A percentile compares a stretch with the other conserved stretches of the same genome.
These are phyloP conservation scores for Rhododendron simsii DNA, from an alignment of 148 eudicot species.

Conservation along the genomic window DNA sequence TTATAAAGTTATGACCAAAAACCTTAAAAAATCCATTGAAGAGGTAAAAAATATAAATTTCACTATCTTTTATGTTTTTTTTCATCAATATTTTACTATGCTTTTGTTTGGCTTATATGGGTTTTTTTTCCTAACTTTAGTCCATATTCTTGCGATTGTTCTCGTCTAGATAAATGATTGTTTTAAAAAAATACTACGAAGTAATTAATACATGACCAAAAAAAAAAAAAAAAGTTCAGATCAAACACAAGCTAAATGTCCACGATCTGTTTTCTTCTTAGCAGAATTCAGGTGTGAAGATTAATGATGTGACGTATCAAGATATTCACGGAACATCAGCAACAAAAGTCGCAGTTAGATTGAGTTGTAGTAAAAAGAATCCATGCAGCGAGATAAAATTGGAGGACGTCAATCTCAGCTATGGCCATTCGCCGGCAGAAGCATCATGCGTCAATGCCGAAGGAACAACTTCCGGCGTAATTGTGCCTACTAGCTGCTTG, in stretches of 20 bases:
- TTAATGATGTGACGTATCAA: slow-evolving; percentile 26
- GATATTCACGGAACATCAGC: slow-evolving; percentile 37
- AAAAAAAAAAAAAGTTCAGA: not conserved
- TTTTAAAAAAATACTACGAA: no score
- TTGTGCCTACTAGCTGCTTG: slow-evolving; percentile 19
- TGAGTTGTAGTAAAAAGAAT: slow-evolving; percentile 26
- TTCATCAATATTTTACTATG: no score
- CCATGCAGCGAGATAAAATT: slow-evolving; percentile 30
- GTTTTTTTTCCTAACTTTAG: no score
- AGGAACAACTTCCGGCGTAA: slow-evolving; percentile 14
- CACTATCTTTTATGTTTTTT: no score
- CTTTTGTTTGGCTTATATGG: no score
- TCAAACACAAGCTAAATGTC: not conserved
- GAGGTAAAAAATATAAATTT: no score
- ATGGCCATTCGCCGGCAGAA: slow-evolving; percentile 8
- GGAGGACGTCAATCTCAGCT: slow-evolving; percentile 20
- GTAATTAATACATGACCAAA: not conserved
- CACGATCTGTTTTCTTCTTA: not conserved
- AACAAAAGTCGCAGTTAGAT: slow-evolving; percentile 18
- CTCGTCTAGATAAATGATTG: no score
- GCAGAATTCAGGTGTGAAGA: slow-evolving; percentile 32
- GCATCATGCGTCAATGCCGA: slow-evolving; percentile 18
- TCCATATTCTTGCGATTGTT: no score
- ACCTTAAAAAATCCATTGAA: no score
- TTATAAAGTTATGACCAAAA: not conserved